Evolutionary conservation across 352 stramenopile species (phyloP).

Genomic region (Phytophthora macrochlamydospora): DNA sequence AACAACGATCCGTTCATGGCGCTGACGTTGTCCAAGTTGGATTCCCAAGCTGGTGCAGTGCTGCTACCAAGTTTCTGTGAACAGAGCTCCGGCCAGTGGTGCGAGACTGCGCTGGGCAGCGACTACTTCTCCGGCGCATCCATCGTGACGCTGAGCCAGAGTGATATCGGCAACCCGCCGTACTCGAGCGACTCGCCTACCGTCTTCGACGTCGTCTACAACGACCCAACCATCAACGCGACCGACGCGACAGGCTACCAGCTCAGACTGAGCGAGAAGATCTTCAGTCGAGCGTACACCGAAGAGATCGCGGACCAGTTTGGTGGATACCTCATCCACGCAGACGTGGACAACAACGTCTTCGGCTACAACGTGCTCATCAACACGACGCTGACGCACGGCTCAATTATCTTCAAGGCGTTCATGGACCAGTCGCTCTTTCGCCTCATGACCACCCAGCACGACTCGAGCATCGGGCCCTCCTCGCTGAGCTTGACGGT

Average conservation of each 20-base stretch:
- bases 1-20: slow-evolving; percentile 30
- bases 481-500: slow-evolving; percentile 39
- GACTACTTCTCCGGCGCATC: slow-evolving; percentile 29
- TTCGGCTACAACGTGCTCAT: slow-evolving; percentile 53
- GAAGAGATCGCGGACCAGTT: slow-evolving; percentile 37
- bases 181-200: slow-evolving; percentile 40
- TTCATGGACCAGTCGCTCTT: slow-evolving; percentile 58
- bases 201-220: slow-evolving; percentile 49
- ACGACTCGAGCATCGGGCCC: slow-evolving; percentile 12
- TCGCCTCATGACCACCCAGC: slow-evolving; percentile 30
- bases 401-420: slow-evolving; percentile 51
- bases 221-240: slow-evolving; percentile 27
- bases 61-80: slow-evolving; percentile 20
- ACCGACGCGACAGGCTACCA: slow-evolving; percentile 33
- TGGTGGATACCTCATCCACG: slow-evolving; percentile 42
- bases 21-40: slow-evolving; percentile 18
- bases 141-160: slow-evolving; percentile 10
- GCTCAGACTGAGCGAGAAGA: slow-evolving; percentile 36
- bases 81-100: slow-evolving; percentile 26
- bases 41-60: slow-evolving; percentile 15
- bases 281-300: slow-evolving; percentile 42
- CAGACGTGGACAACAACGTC: slow-evolving; percentile 24
- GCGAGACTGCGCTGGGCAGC: slow-evolving; percentile 19
- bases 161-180: slow-evolving; percentile 19
- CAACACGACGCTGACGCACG: slow-evolving; percentile 57